These are phyloP conservation scores for Scleroderma bovista DNA, from an alignment of 768 basidiomycete species.

Conservation along the genomic window DNA sequence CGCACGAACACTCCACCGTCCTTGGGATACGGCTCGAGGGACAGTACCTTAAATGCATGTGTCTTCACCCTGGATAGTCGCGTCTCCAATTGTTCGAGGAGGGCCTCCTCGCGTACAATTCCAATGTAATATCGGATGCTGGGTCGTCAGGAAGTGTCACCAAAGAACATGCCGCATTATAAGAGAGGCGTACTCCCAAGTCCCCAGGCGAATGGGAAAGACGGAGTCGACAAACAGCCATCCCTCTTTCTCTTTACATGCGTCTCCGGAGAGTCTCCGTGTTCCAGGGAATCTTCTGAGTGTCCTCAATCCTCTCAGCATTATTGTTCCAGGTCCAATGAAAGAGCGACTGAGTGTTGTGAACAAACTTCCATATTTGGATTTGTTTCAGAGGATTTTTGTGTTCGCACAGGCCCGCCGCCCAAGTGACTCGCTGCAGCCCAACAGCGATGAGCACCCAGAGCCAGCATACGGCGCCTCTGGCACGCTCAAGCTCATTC, in stretches of 20 bases:
- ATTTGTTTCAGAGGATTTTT: neutral
- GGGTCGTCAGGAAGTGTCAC: slow-evolving; percentile 5
- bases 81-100: slow-evolving; percentile 43
- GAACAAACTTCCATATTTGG: slow-evolving; percentile 7
- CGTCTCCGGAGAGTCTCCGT: neutral
- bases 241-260: slow-evolving; percentile 33
- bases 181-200: slow-evolving; percentile 59
- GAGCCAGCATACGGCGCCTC: slow-evolving; percentile 28
- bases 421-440: slow-evolving; percentile 13
- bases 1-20: slow-evolving; percentile 85
- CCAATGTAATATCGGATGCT: slow-evolving; percentile 67
- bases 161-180: neutral
- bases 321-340: neutral
- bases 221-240: slow-evolving; percentile 76
- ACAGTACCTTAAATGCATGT: slow-evolving; percentile 56
- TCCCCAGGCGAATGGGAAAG: slow-evolving; percentile 65
- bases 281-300: neutral
- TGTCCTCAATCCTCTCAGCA: neutral
- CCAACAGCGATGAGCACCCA: slow-evolving; percentile 25
- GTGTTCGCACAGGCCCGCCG: neutral
- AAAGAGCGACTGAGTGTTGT: slow-evolving; percentile 3
- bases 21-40: slow-evolving; percentile 61
- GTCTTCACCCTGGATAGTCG: slow-evolving; percentile 48
- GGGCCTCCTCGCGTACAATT: slow-evolving; percentile 49
- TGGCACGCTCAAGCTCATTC: slow-evolving; percentile 54